These are phyloP conservation scores for Leptodermis oblonga DNA, from an alignment of 257 asterid species.

Conservation along the genomic window DNA sequence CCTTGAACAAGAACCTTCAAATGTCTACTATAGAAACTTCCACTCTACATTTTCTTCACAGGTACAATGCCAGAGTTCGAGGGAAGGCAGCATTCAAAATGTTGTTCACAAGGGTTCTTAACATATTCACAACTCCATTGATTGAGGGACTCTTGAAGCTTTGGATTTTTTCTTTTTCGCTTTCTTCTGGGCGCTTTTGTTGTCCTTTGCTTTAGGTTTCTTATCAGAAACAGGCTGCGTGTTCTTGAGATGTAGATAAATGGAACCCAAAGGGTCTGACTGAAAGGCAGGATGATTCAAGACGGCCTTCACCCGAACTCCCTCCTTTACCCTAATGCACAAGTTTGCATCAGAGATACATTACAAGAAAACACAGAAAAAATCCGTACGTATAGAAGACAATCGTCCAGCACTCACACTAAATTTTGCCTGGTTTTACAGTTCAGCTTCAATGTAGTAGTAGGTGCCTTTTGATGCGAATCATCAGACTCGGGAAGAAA, in stretches of 20 bases:
- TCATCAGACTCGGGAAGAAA: conserved; percentile 61
- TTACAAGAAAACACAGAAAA: conserved; percentile 8
- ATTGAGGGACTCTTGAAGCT: conserved; percentile 28
- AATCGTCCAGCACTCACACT: conserved; percentile 42
- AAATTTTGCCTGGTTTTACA: conserved; percentile 56
- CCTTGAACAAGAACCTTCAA: neutral
- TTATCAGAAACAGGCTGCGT: conserved; percentile 57
- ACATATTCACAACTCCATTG: conserved; percentile 48
- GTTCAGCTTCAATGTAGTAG: conserved; percentile 48
- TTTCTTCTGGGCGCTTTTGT: conserved; percentile 38
- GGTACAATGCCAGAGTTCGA: neutral
- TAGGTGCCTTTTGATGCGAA: conserved; percentile 32
- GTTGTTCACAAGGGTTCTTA: neutral
- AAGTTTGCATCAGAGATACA: conserved; percentile 10
- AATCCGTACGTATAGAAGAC: neutral
- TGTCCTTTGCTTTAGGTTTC: conserved; percentile 46
- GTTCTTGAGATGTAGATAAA: conserved; percentile 61
- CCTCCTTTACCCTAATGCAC: conserved; percentile 62
- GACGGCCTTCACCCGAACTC: conserved; percentile 52
- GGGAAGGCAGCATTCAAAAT: neutral
- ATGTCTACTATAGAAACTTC: neutral
- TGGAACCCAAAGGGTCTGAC: conserved; percentile 66
- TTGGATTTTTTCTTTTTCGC: conserved; percentile 44
- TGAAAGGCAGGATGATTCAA: conserved; percentile 53
- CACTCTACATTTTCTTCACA: neutral